Base-by-base conservation (phyloP, 228 moss, liverwort and hornwort genomes). In the Sphagnum magellanicum region DNA sequence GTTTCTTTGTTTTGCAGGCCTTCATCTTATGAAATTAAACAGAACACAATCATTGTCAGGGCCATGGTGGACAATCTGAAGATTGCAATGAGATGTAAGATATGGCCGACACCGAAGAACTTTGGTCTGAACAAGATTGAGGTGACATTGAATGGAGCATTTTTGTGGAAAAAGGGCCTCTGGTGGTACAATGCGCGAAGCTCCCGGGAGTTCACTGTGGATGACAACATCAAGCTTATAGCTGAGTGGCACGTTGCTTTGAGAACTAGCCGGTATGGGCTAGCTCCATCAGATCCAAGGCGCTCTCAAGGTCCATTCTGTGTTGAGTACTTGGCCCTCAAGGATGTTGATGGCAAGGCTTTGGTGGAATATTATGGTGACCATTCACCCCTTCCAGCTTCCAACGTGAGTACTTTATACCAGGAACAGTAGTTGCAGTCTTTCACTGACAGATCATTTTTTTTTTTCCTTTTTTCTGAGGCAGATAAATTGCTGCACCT, bases 51-150 rank as follows among this genome's bases (percentile, higher is more conserved):
- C 51, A 10, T 87, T 65, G 80, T 87, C 4, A 81, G 75, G 70
- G 80, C 78, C 78, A 76, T 66, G 0, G 47, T 87, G 5, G 74
- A 68, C 17, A 74, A 76, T 68, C 74, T 68, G 59, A 83, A 76
- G 74, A 66, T 87, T 11, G 83, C 74, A 9, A 53, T 87, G 63
- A 78, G 87, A 60, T 87, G 87, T 52, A 87, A 87, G 59, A n/a
- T 87, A 53, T 87, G 87, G 87, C 87, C 87, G 48, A 87, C 83
- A 17, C 80, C 78, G 14, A 81, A 83, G 66, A 87, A 87, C 71
- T 64, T 87, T 72, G 87, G 87, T 68, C 68, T 87, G 78, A 87
- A 87, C 61, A 87, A 87, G 72, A 74, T 87, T 48, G 87, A 87
- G 74, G 87, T 83, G 48, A 73, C 87, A n/a, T 49, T 78, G 8